Percentiles rank a stretch among this genome's conserved stretches.
phyloP scores from a whole-genome alignment of 2,329 filamentous ascomycete species.

The Alternaria arborescens region DNA sequence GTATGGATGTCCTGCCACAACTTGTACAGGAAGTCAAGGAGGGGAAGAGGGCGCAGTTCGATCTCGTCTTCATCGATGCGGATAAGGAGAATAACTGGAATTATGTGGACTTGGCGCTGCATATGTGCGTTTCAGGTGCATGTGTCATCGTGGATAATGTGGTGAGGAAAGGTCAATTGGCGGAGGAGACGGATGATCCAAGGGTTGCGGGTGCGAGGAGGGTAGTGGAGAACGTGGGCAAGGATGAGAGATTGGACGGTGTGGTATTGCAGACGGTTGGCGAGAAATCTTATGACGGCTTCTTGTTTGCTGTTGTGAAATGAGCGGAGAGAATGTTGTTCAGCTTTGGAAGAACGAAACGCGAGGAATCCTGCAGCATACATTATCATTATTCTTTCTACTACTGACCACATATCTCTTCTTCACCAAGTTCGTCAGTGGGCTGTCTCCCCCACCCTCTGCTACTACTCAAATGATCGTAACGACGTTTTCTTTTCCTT shows the following conservation, averaged over 20 bases:
- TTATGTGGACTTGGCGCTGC: slow-evolving; percentile 59
- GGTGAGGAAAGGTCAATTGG: slow-evolving; percentile 53
- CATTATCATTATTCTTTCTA: slow-evolving; percentile 9
- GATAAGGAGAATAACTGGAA: slow-evolving; percentile 60
- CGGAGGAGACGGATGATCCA: slow-evolving; percentile 36
- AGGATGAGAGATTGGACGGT: slow-evolving; percentile 53
- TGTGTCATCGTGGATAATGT: slow-evolving; percentile 63
- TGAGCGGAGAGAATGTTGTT: slow-evolving; percentile 6
- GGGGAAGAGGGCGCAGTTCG: slow-evolving; percentile 55
- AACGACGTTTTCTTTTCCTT: neutral
- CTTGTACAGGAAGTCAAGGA: slow-evolving; percentile 53
- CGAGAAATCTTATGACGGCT: slow-evolving; percentile 60
- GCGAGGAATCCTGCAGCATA: neutral
- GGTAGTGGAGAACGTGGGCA: slow-evolving; percentile 56
- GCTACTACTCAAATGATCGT: neutral
- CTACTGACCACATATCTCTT: neutral
- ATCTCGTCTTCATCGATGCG: slow-evolving; percentile 64
- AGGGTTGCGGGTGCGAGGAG: slow-evolving; percentile 46
- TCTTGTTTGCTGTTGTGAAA: slow-evolving; percentile 53
- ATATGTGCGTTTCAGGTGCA: slow-evolving; percentile 53
- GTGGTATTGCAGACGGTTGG: slow-evolving; percentile 58
- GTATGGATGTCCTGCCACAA: slow-evolving; percentile 53
- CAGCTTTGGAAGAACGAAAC: neutral
- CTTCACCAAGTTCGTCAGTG: neutral
- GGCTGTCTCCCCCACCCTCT: neutral